Base-by-base conservation (phyloP, 805 yeast genomes). In the Candida koratica region DNA sequence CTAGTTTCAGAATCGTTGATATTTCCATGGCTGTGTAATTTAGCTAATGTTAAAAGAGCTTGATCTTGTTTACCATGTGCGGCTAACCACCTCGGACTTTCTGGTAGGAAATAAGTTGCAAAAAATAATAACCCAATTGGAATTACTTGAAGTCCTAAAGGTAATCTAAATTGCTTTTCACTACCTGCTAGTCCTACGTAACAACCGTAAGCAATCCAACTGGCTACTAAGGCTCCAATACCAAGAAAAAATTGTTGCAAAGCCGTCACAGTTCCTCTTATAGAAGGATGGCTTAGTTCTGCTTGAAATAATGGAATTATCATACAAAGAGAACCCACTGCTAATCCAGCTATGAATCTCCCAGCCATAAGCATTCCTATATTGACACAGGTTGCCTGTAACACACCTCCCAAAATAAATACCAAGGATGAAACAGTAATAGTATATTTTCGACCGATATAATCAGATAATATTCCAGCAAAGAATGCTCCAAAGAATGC, bases 251-350 rank as follows among this genome's bases (percentile, higher is more conserved):
- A 73, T 39, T 87, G 88, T 59, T 81, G 86, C 49, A 81, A 64
- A 40, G 75, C 73, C 36, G 81, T 87, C 46, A 81, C 64, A 41
- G 71, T 62, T 48, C 89, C 90, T 66, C 89, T 76, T 43, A 69
- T 70, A 43, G 73, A 76, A 6, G 66, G 62, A 36, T 73, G 73
- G 29, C 87, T 73, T 61, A 78, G 71, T 58, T 84, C 94, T 2
- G 89, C 73, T 55, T 81, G 88, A 76, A 84, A 84, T 45, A 80
- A 78, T 13, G 94, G 93, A 43, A 82, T 78, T 30, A 87, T 79
- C 32, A 87, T 79, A 20, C 88, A 81, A 54, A 77, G 76, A 52
- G 79, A 56, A 42, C 94, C 93, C 43, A 79, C 82, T 49, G 90
- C 93, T 34, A 81, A 48, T 51, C 94, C 87, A 14, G 84, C 76